Base-by-base conservation (phyloP, 139 green algal species). In the Desmodesmus armatus region DNA sequence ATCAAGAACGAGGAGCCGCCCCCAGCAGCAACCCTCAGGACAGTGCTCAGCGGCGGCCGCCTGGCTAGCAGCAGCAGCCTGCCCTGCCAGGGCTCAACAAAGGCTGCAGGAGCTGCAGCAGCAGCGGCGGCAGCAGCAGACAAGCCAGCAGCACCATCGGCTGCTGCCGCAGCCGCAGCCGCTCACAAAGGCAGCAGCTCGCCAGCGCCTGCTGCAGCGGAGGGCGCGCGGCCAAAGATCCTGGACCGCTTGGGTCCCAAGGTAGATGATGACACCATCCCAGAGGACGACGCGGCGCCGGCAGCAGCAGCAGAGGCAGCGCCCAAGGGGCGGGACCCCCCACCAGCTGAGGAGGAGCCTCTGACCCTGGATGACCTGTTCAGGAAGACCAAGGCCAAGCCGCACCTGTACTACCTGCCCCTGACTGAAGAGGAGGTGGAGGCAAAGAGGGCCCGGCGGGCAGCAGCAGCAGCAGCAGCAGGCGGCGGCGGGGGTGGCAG, bases 341-440 rank as follows among this genome's bases (percentile, higher is more conserved):
- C 5, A 13, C 19, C 37, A 41, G 78, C 39, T 39, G 78, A 3
- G 37, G 17, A 58, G 51, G 17, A 31, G 37, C 35, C 35, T 19
- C n/a, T 86, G n/a, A 72, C 70, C 3, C 39, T 86, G 43, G 80
- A 86, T 65, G 67, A 86, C 33, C 39, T 80, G 13, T 86, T 86
- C 49, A 43, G 37, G n/a, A 74, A 72, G n/a, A 86, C 80, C 0
- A 23, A 17, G 3, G 66, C 53, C 21, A 86, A 86, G 80, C 80
- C 80, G 11, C 43, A 67, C 19, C 69, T 86, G 44, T 86, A 86
- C 44, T 86, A 35, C 35, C 80, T 86, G 37, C 80, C 80, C 33
- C 47, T 86, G 25, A 51, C 49, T 35, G 80, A 80, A 37, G 80
- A 81, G n/a, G n/a, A 73, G 55, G 80, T 86, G 72, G 80, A 69